Percentiles rank a stretch among this genome's conserved stretches.
phyloP scores from a whole-genome alignment of 1,284 basidiomycete species.

The Heterobasidion occidentale region DNA sequence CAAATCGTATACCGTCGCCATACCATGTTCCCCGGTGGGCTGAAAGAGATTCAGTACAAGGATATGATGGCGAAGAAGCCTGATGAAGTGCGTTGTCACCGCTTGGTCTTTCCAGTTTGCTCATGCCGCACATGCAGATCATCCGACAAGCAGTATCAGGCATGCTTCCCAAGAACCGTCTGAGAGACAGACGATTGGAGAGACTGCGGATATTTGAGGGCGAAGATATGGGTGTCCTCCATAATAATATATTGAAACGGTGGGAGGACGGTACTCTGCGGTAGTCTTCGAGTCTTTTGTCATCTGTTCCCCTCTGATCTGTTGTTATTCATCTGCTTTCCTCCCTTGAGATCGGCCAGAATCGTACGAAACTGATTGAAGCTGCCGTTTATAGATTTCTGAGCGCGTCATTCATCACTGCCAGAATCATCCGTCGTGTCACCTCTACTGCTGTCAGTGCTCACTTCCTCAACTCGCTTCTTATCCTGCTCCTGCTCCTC shows the following conservation, averaged over 20 bases:
- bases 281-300: background rate
- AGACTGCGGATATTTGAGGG: conserved; percentile 82
- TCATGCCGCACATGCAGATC: conserved; percentile 46
- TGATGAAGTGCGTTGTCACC: conserved; percentile 68
- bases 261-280: conserved; percentile 69
- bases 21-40: conserved; percentile 88
- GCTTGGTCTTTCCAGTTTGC: conserved; percentile 1
- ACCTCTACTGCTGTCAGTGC: background rate
- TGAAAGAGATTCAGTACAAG: conserved; percentile 85
- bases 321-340: conserved; percentile 9
- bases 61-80: conserved; percentile 81
- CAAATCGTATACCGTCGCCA: conserved; percentile 89
- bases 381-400: too few species aligned
- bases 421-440: background rate
- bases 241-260: conserved; percentile 60
- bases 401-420: too few species aligned
- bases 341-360: background rate
- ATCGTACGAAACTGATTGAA: background rate
- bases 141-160: conserved; percentile 93
- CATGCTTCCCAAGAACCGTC: conserved; percentile 95
- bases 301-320: conserved; percentile 5
- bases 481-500: conserved; percentile 3
- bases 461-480: conserved; percentile 7
- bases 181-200: conserved; percentile 79
- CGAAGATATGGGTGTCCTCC: conserved; percentile 60